Evolutionary conservation across 106 monocot genomes (phyloP), one percentile per base, ranked within the genome.

Genomic region (Dendrobium nobile): DNA sequence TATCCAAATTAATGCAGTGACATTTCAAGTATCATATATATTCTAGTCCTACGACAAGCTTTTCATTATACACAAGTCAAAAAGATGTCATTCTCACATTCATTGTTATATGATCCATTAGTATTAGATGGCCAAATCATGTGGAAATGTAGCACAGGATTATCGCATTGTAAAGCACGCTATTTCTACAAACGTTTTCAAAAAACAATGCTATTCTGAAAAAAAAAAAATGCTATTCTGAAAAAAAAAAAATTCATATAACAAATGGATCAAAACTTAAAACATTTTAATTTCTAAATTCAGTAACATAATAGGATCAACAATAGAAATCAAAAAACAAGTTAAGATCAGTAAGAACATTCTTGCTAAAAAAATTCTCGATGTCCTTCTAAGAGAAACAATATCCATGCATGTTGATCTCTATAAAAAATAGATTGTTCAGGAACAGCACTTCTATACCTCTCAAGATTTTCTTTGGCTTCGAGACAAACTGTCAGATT

Each of bases 391-490:
- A 56, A 19, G 13, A 54, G 1, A 56, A 56, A 56, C 15, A 56
- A 4, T 31, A 70, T 70, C 2, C 2, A 31, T 70, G 68, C 31
- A 33, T 70, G 13, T 18, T 70, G 33, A 70, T 24, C 64, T 26
- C 26, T 26, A 65, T 5, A 24, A 1, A 22, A 70, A 0, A 37
- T 20, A 74, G 19, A 74, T 67, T 67, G n/a, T 68, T 41, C 47
- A 28, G 45, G 42, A 47, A 79, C 26, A 78, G 2, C 13, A 43
- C 3, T 45, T 37, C 3, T 75, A 64, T 79, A 31, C 31, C 31
- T 94, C 81, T 94, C 88, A 61, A 94, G 78, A 43, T 91, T 90
- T 83, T 94, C 90, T 81, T 89, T 98, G 43, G 83, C 87, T 85
- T 94, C 94, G 22, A 98, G 90, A 79, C 90, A 89, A 56, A 78